Percentiles rank a stretch among this genome's conserved stretches.
Conservation (phyloP, 805 yeast species). For the Candida coquimbonensis region DNA sequence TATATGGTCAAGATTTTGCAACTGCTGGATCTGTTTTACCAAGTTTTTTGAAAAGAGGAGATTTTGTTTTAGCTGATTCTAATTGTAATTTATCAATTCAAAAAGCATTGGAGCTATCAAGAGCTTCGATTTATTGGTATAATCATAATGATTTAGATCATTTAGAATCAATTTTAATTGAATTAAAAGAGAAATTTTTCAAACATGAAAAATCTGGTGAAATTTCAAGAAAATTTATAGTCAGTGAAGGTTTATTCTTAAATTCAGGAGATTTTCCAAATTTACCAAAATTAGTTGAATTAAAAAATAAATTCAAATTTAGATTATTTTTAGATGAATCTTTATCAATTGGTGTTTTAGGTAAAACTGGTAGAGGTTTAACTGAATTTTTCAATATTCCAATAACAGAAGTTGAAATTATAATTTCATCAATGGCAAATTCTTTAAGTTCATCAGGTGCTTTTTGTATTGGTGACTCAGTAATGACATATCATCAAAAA, state of each 20-base stretch:
- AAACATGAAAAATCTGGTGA: slow-evolving; percentile 43
- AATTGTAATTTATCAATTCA: slow-evolving; percentile 71
- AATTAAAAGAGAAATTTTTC: slow-evolving; percentile 22
- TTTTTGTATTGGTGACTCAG: slow-evolving; percentile 78
- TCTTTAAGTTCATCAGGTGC: slow-evolving; percentile 88
- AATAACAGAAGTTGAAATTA: slow-evolving; percentile 64
- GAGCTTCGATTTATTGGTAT: slow-evolving; percentile 68
- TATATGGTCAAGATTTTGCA: slow-evolving; percentile 90
- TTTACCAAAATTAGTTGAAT: slow-evolving; percentile 57
- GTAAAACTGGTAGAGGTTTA: slow-evolving; percentile 78
- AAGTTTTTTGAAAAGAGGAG: slow-evolving; percentile 93
- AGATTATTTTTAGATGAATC: slow-evolving; percentile 86
- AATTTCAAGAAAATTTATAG: slow-evolving; percentile 80
- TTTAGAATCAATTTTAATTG: slow-evolving; percentile 59
- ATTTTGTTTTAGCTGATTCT: slow-evolving; percentile 80
- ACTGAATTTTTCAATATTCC: slow-evolving; percentile 66
- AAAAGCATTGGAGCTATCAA: slow-evolving; percentile 79
- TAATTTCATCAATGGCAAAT: slow-evolving; percentile 79
- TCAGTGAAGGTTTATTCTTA: slow-evolving; percentile 85
- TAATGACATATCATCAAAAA: slow-evolving; percentile 88
- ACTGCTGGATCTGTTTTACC: slow-evolving; percentile 86
- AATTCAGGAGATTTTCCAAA: slow-evolving; percentile 76
- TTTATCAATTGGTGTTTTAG: slow-evolving; percentile 79
- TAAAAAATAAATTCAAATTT: slow-evolving; percentile 78
- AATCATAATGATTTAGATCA: slow-evolving; percentile 88